Base-by-base conservation (phyloP, 306 rosid genomes). In the Vicia faba region DNA sequence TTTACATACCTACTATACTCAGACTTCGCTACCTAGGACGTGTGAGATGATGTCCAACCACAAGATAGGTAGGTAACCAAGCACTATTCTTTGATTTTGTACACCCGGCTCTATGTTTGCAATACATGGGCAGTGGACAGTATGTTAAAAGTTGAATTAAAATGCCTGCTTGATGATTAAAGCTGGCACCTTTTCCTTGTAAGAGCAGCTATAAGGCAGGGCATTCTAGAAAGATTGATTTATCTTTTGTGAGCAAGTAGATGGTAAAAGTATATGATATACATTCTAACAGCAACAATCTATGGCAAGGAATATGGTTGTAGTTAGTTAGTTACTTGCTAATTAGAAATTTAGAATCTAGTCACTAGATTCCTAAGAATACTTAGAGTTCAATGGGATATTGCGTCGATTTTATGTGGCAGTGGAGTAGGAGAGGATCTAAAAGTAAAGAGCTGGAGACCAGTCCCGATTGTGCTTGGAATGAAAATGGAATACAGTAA, bases 261-360 rank as follows among this genome's bases (percentile, higher is more conserved):
- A 45, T 45, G 51, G 20, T 45, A 45, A 45, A 23, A 51, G 31
- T 9, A 11, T 51, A 33, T 33, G 0, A 7, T 33, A 14, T 19
- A 51, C 29, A 51, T 51, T 19, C 58, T 51, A 53, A 53, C 35
- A 53, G 35, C 59, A 53, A 20, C 35, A 23, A 53, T 53, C 58
- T 51, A 51, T 31, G 33, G 33, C 58, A 51, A 20, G 58, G 58
- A 51, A 51, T 20, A 20, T 20, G 58, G 31, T 11, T 51, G 58
- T 20, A 3, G 58, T 51, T 51, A 51, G 58, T 20, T 51, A 51
- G 28, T 51, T 51, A 11, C 33, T 50, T 3, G 57, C 57, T 50
- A 50, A 50, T 50, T 50, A 50, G 25, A 50, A 5, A 20, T 25
- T 3, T 25, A 25, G 28, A 25, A 25, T 51, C 57, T 51, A 10